Evolutionary conservation across 202 grass and related monocot species (phyloP).

Genomic region (Sporobolus alterniflorus): DNA sequence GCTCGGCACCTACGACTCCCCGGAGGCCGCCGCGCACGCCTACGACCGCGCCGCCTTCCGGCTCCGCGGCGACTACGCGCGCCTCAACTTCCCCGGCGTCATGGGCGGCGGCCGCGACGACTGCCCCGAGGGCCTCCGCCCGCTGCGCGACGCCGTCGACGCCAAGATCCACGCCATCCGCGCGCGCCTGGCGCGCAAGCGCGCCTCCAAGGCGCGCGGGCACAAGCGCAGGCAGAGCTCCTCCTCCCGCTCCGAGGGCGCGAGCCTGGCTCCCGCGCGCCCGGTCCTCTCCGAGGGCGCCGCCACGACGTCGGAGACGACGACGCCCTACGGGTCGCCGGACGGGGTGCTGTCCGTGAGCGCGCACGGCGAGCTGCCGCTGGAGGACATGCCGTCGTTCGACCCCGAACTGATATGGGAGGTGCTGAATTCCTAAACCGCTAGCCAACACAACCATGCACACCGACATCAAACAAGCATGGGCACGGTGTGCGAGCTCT

Average conservation of each 20-base stretch:
- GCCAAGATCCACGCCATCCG: constrained; percentile 94
- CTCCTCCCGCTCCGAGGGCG: too few relatives aligned
- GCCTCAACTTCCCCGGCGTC: constrained; percentile 92
- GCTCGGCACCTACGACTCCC: constrained; percentile 97
- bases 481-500: too few relatives aligned
- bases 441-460: too few relatives aligned
- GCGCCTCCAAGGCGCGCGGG: constrained; percentile 42
- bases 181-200: constrained; percentile 68
- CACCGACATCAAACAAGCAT: too few relatives aligned
- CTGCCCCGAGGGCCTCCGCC: constrained; percentile 55
- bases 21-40: constrained; percentile 82
- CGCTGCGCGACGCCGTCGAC: constrained; percentile 62
- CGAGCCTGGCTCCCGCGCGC: constrained; percentile 1
- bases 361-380: constrained; percentile 35
- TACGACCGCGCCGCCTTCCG: constrained; percentile 86
- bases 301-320: constrained; percentile 24
- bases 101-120: constrained; percentile 36
- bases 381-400: too few relatives aligned
- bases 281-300: constrained; percentile 38
- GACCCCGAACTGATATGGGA: too few relatives aligned
- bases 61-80: constrained; percentile 94
- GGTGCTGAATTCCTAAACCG: too few relatives aligned
- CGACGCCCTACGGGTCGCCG: constrained; percentile 49
- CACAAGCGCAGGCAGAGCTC: not conserved
- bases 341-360: constrained; percentile 29